Percentiles rank a stretch among this genome's conserved stretches.
Evolutionary conservation across 257 asterid genomes (phyloP).

Genomic region (Petunia secreta): DNA sequence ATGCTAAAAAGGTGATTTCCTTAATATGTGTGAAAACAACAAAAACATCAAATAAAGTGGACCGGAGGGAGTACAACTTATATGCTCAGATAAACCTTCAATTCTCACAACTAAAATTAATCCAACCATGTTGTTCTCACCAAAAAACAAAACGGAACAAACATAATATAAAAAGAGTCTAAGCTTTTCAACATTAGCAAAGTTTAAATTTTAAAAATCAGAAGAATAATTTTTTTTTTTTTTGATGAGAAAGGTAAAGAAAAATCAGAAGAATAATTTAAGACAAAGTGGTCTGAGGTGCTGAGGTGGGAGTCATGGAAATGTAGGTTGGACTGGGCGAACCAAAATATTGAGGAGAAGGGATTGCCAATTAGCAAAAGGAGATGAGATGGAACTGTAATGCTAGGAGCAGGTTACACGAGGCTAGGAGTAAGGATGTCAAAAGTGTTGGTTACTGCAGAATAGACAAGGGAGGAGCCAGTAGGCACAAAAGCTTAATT

Average conservation of each 20-base stretch:
- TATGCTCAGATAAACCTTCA: slow-evolving; percentile 7
- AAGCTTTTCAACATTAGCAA: neutral
- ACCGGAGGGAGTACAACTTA: no score
- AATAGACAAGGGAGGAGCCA: neutral
- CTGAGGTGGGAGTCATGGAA: neutral
- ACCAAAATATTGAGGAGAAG: neutral
- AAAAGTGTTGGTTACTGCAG: slow-evolving; percentile 12
- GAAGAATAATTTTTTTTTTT: no score
- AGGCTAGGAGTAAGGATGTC: slow-evolving; percentile 16
- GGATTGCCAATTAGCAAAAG: neutral
- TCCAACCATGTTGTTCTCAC: slow-evolving; percentile 7
- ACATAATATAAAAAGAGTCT: neutral
- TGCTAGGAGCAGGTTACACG: neutral
- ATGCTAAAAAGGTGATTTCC: no score
- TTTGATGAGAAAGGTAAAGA: no score
- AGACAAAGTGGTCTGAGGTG: neutral
- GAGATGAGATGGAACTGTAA: neutral
- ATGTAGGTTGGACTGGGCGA: slow-evolving; percentile 1
- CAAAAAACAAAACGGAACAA: neutral
- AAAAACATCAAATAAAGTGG: no score
- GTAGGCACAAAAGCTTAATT: neutral
- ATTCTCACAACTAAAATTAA: neutral
- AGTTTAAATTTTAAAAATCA: neutral
- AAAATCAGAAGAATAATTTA: no score
- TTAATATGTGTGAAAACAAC: no score